Evolutionary conservation across 306 rosid species (phyloP), one percentile per base, ranked within the genome.

Genomic region (Quercus glauca): DNA sequence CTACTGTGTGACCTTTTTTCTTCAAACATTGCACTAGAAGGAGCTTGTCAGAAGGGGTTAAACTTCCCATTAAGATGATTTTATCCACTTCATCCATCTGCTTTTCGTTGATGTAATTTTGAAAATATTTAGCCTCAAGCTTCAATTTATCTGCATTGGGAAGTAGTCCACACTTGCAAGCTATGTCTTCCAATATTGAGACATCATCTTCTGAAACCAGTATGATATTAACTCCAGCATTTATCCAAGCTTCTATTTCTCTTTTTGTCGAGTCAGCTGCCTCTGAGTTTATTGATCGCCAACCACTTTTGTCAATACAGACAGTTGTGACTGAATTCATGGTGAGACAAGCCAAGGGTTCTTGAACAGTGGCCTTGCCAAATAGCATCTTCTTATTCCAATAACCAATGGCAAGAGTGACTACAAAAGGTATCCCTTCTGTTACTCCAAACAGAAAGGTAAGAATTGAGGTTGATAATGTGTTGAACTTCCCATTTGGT

Each of bases 71-170:
- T 21, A 76, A 58, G 3, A 1, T 9, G 45, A 81, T 76, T 17
- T 76, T 69, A 41, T 81, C 74, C 28, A 55, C 74, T 20, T 57
- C 26, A 15, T 49, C 35, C 85, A 71, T 81, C 85, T 68, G 76
- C 26, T 51, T 72, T 45, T 29, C 49, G 1, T 60, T 19, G 23
- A n/a, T 21, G 33, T 12, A 51, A 8, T 61, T 26, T 13, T 23
- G 49, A 35, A 81, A 81, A 2, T 20, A 13, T 63, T 76, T 6
- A 63, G 69, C 78, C 2, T 13, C 65, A 15, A 61, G 29, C 18
- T 51, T 77, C 68, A 71, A 19, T 37, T n/a, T 59, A 23, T 70
- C 17, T 52, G 49, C 6, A 20, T 41, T 3, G 5, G 19, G 56
- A 75, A 26, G 12, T 5, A 75, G n/a, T 45, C 58, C 45, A 29